Evolutionary conservation across 495 filamentous ascomycete species (phyloP).

Genomic region (Lasiosphaeria ovina): DNA sequence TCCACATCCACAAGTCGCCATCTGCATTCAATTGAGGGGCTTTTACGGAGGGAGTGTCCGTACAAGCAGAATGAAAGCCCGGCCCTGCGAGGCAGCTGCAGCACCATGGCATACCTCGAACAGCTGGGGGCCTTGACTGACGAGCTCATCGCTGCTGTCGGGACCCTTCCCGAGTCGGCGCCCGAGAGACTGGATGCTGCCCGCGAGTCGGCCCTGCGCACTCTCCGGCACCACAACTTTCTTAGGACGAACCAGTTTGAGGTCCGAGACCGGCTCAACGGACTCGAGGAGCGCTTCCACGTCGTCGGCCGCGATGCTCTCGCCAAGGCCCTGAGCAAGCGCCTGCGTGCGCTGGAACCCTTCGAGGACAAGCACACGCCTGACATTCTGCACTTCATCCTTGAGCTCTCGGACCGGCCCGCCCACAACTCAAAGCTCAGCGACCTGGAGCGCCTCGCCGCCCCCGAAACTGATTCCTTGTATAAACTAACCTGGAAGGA

Average conservation of each 20-base stretch:
- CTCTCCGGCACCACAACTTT: conserved; percentile 59
- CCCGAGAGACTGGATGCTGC: conserved; percentile 46
- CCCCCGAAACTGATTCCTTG: conserved; percentile 37
- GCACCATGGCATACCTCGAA: conserved; percentile 49
- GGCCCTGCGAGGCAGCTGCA: background rate
- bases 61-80: background rate
- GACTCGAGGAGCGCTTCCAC: conserved; percentile 84
- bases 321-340: conserved; percentile 68
- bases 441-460: conserved; percentile 54
- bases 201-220: conserved; percentile 51
- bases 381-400: conserved; percentile 74
- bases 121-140: conserved; percentile 51
- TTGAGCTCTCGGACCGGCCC: conserved; percentile 81
- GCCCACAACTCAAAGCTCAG: conserved; percentile 62
- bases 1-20: too few species aligned
- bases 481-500: conserved; percentile 68
- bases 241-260: conserved; percentile 86
- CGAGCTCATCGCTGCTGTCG: conserved; percentile 50
- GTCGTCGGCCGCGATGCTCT: conserved; percentile 74
- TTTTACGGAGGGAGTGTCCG: background rate
- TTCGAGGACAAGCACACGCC: conserved; percentile 62
- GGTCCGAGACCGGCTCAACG: conserved; percentile 66
- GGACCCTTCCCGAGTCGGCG: conserved; percentile 30
- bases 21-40: too few species aligned
- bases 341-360: conserved; percentile 58